Evolutionary conservation across 139 green algal species (phyloP), one percentile per base, ranked within the genome.

Genomic region (Tetraselmis striata): DNA sequence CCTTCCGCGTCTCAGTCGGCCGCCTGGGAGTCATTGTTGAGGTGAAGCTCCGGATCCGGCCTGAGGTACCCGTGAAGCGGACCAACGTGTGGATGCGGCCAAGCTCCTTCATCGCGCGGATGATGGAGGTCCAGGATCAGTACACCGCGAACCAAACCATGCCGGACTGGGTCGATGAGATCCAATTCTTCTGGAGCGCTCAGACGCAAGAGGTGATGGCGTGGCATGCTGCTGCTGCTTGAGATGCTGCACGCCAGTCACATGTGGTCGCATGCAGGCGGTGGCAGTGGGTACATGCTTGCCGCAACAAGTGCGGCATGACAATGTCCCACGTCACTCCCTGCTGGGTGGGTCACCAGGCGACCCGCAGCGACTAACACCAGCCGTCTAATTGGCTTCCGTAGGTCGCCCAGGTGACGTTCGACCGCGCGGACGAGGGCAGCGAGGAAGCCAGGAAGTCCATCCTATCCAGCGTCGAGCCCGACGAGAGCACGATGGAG

Each of bases 11-110:
- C 2, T 59, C 31, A 23, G 29, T 80, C 28, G 77, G 77, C 28
- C n/a, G 77, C 27, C 27, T 80, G 27, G 77, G 77, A 2, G 31
- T 80, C 2, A 32, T 80, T 25, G 31, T n/a, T 22, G 77, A 80
- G 77, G 26, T 80, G 77, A 80, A 31, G 27, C 30, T 80, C 23
- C 30, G 29, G 77, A 80, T 80, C 27, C 31, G 27, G 24, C 77
- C 77, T 2, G 29, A 80, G 77, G 32, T 32, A 23, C 29, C 77
- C 18, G 77, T 80, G 23, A 80, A 32, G 77, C 30, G 77, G 29
- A 80, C 77, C 2, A 31, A 59, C 29, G 77, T 59, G 77, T 59
- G 29, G 29, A 31, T 80, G 27, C 29, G 27, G 18, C 32, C 24
- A 2, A 32, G 24, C 28, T 2, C 28, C 29, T 80, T 59, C 29